phyloP scores from a whole-genome alignment of 108 stramenopile species.

The Skeletonema tropicum region DNA sequence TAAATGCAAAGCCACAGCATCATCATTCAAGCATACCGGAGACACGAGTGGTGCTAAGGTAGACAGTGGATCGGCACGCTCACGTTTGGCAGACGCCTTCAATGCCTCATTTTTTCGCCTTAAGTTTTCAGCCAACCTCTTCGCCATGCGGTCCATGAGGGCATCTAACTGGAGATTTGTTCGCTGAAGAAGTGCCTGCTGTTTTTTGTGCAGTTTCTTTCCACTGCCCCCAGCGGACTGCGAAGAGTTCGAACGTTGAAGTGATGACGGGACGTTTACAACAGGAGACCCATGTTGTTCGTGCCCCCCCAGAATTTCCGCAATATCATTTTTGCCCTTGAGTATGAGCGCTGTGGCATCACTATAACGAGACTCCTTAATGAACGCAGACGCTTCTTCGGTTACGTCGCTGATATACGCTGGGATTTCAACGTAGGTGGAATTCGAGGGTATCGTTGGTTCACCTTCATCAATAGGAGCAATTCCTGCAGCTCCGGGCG shows the following conservation, averaged over 20 bases:
- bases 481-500: slow-evolving; percentile 5
- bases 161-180: slow-evolving; percentile 55
- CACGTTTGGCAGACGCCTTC: slow-evolving; percentile 78
- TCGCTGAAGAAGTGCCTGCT: slow-evolving; percentile 52
- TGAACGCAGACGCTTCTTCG: slow-evolving; percentile 80
- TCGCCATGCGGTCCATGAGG: slow-evolving; percentile 64
- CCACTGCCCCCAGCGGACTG: slow-evolving; percentile 27
- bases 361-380: slow-evolving; percentile 82
- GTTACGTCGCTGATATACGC: slow-evolving; percentile 71
- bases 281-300: slow-evolving; percentile 21
- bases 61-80: slow-evolving; percentile 73
- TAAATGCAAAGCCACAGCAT: slow-evolving; percentile 69
- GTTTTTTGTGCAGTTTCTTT: slow-evolving; percentile 64
- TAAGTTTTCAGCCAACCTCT: slow-evolving; percentile 75
- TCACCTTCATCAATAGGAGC: slow-evolving; percentile 24
- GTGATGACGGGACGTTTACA: slow-evolving; percentile 11
- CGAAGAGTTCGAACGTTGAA: not conserved
- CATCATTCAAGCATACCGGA: slow-evolving; percentile 79
- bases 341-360: slow-evolving; percentile 81
- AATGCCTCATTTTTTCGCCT: slow-evolving; percentile 86
- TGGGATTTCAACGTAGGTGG: slow-evolving; percentile 68
- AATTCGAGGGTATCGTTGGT: slow-evolving; percentile 5
- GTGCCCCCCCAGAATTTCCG: slow-evolving; percentile 53
- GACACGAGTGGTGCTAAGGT: slow-evolving; percentile 70
- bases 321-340: slow-evolving; percentile 76